Percentiles rank a stretch among this genome's conserved stretches.
phyloP scores from a whole-genome alignment of 768 basidiomycete species.

The Galerina sulciceps region DNA sequence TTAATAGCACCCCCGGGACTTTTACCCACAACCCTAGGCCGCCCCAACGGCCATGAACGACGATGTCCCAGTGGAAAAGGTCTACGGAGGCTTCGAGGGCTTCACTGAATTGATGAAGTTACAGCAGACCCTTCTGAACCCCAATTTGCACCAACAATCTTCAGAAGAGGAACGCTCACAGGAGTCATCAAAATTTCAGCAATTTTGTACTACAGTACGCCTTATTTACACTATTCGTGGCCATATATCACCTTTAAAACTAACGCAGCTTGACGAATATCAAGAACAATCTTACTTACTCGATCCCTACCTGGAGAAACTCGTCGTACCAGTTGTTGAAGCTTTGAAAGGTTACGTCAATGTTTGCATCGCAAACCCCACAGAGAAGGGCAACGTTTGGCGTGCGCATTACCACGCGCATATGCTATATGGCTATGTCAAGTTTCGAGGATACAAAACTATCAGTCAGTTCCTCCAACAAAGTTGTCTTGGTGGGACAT shows the following conservation, averaged over 20 bases:
- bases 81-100: slow-evolving; percentile 64
- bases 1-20: too few relatives aligned
- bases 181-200: slow-evolving; percentile 46
- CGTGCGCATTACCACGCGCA: slow-evolving; percentile 58
- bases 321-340: slow-evolving; percentile 78
- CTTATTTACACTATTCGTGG: background rate
- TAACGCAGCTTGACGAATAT: slow-evolving; percentile 76
- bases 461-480: slow-evolving; percentile 63
- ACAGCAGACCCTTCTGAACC: slow-evolving; percentile 53
- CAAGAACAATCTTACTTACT: slow-evolving; percentile 93
- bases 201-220: slow-evolving; percentile 57
- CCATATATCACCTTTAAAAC: background rate
- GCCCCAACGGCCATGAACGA: slow-evolving; percentile 13
- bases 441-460: slow-evolving; percentile 88
- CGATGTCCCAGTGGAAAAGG: slow-evolving; percentile 38
- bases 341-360: slow-evolving; percentile 60
- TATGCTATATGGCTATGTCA: slow-evolving; percentile 81
- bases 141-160: slow-evolving; percentile 49
- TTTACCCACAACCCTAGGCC: too few relatives aligned
- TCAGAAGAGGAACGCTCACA: slow-evolving; percentile 44
- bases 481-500: background rate
- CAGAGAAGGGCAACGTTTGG: slow-evolving; percentile 29
- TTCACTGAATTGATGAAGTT: slow-evolving; percentile 59
- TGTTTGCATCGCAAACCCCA: slow-evolving; percentile 34
- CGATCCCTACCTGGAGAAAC: slow-evolving; percentile 83